phyloP scores from a whole-genome alignment of 2,329 filamentous ascomycete genomes.

The Exophiala xenobiotica region DNA sequence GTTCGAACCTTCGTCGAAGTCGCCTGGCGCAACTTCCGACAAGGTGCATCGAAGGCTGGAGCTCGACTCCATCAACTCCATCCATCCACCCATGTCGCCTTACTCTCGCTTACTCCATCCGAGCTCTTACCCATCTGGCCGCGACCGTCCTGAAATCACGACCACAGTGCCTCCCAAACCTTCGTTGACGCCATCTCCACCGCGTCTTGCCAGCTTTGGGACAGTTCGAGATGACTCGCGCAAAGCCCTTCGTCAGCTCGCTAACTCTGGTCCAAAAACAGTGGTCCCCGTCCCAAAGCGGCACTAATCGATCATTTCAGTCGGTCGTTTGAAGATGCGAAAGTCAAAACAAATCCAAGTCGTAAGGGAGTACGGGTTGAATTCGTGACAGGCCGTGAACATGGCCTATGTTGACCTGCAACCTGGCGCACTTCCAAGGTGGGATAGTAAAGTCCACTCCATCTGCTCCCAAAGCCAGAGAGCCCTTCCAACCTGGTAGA shows the following conservation, averaged over 20 bases:
- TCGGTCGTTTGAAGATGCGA: neutral
- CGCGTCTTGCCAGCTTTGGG: neutral
- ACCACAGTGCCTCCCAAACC: neutral
- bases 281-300: neutral
- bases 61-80: too few species aligned
- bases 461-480: neutral
- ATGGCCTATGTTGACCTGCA: neutral
- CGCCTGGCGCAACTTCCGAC: slow-evolving; percentile 21
- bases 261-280: neutral
- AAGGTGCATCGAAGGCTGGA: slow-evolving; percentile 4
- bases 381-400: neutral
- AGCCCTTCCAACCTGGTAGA: neutral
- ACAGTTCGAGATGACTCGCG: neutral
- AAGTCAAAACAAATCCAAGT: neutral
- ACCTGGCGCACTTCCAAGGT: neutral
- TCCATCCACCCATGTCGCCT: slow-evolving; percentile 12
- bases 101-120: slow-evolving; percentile 16
- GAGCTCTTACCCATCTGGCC: neutral
- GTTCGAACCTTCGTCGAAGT: slow-evolving; percentile 1
- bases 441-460: neutral
- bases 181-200: neutral
- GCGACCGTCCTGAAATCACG: slow-evolving; percentile 6
- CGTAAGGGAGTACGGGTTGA: neutral
- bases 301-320: neutral
- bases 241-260: neutral